Evolutionary conservation across 2,329 filamentous ascomycete species (phyloP).

Genomic region (Cadophora sp.): DNA sequence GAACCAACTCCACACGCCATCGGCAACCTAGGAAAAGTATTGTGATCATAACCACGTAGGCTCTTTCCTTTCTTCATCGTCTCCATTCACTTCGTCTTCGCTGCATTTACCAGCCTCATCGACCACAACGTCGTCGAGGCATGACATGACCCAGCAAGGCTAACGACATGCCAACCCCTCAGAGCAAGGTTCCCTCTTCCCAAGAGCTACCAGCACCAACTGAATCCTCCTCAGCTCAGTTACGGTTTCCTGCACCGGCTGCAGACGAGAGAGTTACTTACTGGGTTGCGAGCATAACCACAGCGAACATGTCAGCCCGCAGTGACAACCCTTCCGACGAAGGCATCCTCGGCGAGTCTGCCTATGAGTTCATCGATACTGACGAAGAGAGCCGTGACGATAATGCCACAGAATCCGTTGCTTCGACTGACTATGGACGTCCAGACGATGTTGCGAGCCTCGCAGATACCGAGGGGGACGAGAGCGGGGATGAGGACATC

Average conservation of each 20-base stretch:
- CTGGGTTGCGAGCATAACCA: slow-evolving; percentile 40
- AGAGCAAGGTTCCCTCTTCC: slow-evolving; percentile 34
- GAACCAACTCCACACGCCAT: slow-evolving; percentile 16
- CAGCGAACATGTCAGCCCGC: slow-evolving; percentile 40
- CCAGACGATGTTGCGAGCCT: slow-evolving; percentile 46
- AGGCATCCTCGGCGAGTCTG: slow-evolving; percentile 41
- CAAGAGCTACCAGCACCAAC: slow-evolving; percentile 25
- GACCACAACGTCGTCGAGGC: slow-evolving; percentile 18
- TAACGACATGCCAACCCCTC: slow-evolving; percentile 43
- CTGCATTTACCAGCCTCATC: slow-evolving; percentile 18
- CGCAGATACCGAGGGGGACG: slow-evolving; percentile 45
- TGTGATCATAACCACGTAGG: slow-evolving; percentile 27
- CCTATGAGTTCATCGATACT: slow-evolving; percentile 46
- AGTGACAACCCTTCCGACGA: slow-evolving; percentile 42
- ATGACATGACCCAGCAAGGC: slow-evolving; percentile 40
- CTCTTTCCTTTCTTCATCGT: slow-evolving; percentile 22
- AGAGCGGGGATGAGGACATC: slow-evolving; percentile 42
- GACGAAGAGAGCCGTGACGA: slow-evolving; percentile 45
- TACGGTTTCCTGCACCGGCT: slow-evolving; percentile 39
- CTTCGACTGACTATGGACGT: slow-evolving; percentile 44
- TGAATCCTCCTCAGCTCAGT: slow-evolving; percentile 27
- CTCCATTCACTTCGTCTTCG: slow-evolving; percentile 15
- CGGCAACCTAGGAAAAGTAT: slow-evolving; percentile 12
- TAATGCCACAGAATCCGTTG: slow-evolving; percentile 45
- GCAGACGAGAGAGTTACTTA: slow-evolving; percentile 39